A percentile compares a stretch with the other conserved stretches of the same genome.
Evolutionary conservation across 768 basidiomycete genomes (phyloP).

Genomic region (Auriscalpium vulgare): DNA sequence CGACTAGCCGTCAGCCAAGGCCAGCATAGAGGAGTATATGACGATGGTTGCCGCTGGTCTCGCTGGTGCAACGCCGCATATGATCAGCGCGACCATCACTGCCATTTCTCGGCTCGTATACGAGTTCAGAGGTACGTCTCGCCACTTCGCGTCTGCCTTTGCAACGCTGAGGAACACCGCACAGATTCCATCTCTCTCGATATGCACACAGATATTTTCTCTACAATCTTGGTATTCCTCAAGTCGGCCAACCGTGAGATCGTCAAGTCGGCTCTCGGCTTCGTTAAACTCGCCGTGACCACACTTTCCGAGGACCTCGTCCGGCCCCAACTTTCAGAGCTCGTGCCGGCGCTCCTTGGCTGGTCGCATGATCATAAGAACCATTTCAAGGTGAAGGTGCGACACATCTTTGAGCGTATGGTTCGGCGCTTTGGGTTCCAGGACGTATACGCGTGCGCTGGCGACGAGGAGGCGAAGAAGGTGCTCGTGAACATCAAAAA

Average conservation of each 20-base stretch:
- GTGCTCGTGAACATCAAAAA: constrained; percentile 93
- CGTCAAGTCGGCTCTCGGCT: constrained; percentile 93
- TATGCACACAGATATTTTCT: constrained; percentile 79
- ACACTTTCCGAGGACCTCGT: constrained; percentile 67
- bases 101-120: constrained; percentile 90
- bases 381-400: constrained; percentile 95
- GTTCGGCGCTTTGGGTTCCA: constrained; percentile 86
- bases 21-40: constrained; percentile 84
- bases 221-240: constrained; percentile 84
- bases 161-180: neutral
- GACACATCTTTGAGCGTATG: constrained; percentile 95
- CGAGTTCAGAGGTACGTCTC: constrained; percentile 82
- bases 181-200: constrained; percentile 58
- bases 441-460: constrained; percentile 65
- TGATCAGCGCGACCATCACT: constrained; percentile 96
- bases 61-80: constrained; percentile 89
- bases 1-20: constrained; percentile 36
- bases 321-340: constrained; percentile 62
- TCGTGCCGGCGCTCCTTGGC: constrained; percentile 78
- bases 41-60: constrained; percentile 96
- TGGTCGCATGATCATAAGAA: constrained; percentile 99
- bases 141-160: neutral
- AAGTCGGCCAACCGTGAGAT: constrained; percentile 95
- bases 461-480: constrained; percentile 77
- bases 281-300: constrained; percentile 88